Evolutionary conservation across 1,284 basidiomycete genomes (phyloP).

Genomic region (Tremellales sp.): DNA sequence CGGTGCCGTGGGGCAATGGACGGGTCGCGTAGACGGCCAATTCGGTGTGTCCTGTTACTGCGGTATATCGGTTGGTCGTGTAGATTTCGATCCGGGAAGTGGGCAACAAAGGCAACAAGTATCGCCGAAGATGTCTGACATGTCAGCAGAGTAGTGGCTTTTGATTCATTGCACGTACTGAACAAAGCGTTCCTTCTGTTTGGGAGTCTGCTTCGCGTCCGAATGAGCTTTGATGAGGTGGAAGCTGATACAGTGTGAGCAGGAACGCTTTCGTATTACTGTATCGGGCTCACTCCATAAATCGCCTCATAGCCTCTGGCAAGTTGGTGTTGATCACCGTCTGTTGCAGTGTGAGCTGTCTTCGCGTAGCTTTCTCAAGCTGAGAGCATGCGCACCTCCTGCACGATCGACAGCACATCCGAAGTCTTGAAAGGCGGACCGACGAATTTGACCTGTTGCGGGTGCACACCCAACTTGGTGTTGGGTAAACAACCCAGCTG

Average conservation of each 20-base stretch:
- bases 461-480: conserved; percentile 43
- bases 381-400: conserved; percentile 22
- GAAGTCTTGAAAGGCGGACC: conserved; percentile 34
- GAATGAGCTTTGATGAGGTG: conserved; percentile 35
- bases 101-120: conserved; percentile 36
- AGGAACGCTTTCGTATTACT: no score
- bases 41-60: conserved; percentile 40
- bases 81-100: conserved; percentile 43
- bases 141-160: neutral
- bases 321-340: conserved; percentile 26
- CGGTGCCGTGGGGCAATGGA: conserved; percentile 23
- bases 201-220: conserved; percentile 25
- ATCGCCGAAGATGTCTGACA: conserved; percentile 39
- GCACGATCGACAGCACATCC: conserved; percentile 33
- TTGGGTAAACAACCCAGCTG: conserved; percentile 40
- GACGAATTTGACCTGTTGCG: conserved; percentile 44
- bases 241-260: conserved; percentile 25
- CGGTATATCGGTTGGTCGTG: conserved; percentile 39
- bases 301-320: conserved; percentile 18
- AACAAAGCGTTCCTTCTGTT: conserved; percentile 31
- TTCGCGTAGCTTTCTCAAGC: neutral
- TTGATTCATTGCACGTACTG: conserved; percentile 18
- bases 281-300: conserved; percentile 29
- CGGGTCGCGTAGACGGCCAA: conserved; percentile 43
- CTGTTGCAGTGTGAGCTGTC: conserved; percentile 16